These are phyloP conservation scores for Fusarium solani-melongenae DNA, from an alignment of 2,329 filamentous ascomycete species.

Conservation along the genomic window DNA sequence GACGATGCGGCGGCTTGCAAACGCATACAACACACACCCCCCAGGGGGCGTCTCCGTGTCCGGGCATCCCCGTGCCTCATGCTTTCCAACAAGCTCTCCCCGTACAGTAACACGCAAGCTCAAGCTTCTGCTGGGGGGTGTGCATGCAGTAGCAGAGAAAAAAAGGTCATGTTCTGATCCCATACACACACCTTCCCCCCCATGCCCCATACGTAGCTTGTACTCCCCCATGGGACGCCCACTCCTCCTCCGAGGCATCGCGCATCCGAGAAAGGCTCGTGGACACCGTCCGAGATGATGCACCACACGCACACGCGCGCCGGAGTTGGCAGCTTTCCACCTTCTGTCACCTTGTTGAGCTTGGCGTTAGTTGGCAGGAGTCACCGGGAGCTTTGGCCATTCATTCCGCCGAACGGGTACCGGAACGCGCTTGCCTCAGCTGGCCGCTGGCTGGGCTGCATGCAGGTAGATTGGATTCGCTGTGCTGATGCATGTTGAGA, in stretches of 20 bases:
- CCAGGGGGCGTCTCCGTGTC: background rate
- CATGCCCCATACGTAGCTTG: slow-evolving; percentile 28
- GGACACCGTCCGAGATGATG: slow-evolving; percentile 28
- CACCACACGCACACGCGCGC: background rate
- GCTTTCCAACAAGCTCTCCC: slow-evolving; percentile 1
- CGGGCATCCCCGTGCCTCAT: background rate
- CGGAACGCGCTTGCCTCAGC: background rate
- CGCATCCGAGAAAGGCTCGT: slow-evolving; percentile 26
- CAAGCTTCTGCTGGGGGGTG: background rate
- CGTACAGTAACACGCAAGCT: background rate
- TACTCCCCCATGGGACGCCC: slow-evolving; percentile 33
- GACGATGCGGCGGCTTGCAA: background rate
- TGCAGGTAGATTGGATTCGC: background rate
- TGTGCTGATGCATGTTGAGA: background rate
- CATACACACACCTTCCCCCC: background rate
- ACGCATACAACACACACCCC: background rate
- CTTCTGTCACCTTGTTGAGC: slow-evolving; percentile 15
- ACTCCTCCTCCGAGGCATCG: slow-evolving; percentile 10
- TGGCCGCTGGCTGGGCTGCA: background rate
- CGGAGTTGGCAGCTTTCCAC: slow-evolving; percentile 12
- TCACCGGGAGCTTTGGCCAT: background rate
- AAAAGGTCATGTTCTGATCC: background rate
- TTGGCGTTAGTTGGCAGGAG: background rate
- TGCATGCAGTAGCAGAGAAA: background rate
- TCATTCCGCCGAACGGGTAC: background rate